phyloP scores from a whole-genome alignment of 2,329 filamentous ascomycete genomes.

The Aciculosporium take region DNA sequence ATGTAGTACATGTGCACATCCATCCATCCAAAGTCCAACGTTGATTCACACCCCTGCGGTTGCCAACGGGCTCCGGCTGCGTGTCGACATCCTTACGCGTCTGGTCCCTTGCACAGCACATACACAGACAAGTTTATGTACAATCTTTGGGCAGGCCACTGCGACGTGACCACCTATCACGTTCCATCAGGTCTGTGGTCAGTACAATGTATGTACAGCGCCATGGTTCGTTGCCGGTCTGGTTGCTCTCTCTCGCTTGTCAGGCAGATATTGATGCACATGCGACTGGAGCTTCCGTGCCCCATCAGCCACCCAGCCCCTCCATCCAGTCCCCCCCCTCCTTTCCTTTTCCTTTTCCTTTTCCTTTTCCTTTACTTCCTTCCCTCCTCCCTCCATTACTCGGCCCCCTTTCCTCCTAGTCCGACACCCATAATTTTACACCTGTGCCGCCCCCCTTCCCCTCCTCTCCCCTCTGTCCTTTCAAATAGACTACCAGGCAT shows the following conservation, averaged over 20 bases:
- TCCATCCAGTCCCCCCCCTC: slow-evolving; percentile 10
- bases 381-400: slow-evolving; percentile 9
- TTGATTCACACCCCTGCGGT: no score
- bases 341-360: slow-evolving; percentile 3
- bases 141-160: slow-evolving; percentile 11
- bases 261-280: no score
- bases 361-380: slow-evolving; percentile 4
- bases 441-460: slow-evolving; percentile 5
- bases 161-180: slow-evolving; percentile 1
- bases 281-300: slow-evolving; percentile 10
- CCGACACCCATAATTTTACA: slow-evolving; percentile 8
- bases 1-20: no score
- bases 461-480: slow-evolving; percentile 7
- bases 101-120: not conserved
- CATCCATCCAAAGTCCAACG: no score
- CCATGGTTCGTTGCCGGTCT: not conserved
- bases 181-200: slow-evolving; percentile 1
- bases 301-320: slow-evolving; percentile 17
- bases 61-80: no score
- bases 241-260: not conserved
- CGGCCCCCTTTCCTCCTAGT: slow-evolving; percentile 10
- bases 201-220: no score
- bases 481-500: slow-evolving; percentile 7
- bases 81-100: no score
- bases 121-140: not conserved